A percentile compares a stretch with the other conserved stretches of the same genome.
These are phyloP conservation scores for Macrophomina pseudophaseolina DNA, from an alignment of 2,329 filamentous ascomycete species.

Conservation along the genomic window DNA sequence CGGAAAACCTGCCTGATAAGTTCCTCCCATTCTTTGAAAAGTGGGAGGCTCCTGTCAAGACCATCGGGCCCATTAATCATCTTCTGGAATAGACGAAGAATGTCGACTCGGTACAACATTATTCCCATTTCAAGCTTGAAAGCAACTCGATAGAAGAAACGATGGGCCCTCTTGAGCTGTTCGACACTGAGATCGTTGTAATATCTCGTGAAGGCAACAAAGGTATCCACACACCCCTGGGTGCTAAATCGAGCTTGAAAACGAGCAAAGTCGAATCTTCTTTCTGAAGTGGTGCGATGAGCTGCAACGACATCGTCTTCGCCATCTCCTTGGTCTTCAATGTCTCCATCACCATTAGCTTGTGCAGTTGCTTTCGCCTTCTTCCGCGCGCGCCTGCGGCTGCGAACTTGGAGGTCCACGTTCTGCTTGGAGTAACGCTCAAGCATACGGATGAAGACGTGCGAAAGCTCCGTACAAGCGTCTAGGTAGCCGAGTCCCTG, in stretches of 20 bases:
- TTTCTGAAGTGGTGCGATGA: conserved; percentile 74
- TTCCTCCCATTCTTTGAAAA: conserved; percentile 89
- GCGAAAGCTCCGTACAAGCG: conserved; percentile 84
- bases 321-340: conserved; percentile 56
- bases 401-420: conserved; percentile 88
- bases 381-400: conserved; percentile 73
- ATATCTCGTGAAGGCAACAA: conserved; percentile 77
- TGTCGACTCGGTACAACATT: conserved; percentile 88
- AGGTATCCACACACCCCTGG: conserved; percentile 87
- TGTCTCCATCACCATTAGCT: conserved; percentile 59
- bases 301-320: conserved; percentile 74
- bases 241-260: conserved; percentile 82
- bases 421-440: conserved; percentile 96
- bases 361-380: conserved; percentile 59
- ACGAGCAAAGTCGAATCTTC: conserved; percentile 90
- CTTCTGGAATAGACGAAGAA: conserved; percentile 82
- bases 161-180: conserved; percentile 89
- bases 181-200: conserved; percentile 78
- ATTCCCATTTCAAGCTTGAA: conserved; percentile 95
- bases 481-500: conserved; percentile 95
- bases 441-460: conserved; percentile 89
- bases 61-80: conserved; percentile 90
- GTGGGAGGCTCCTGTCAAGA: conserved; percentile 68
- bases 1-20: conserved; percentile 83
- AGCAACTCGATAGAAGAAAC: conserved; percentile 90